Base-by-base conservation (phyloP, 2,329 filamentous ascomycete genomes). In the Talaromyces sp. region DNA sequence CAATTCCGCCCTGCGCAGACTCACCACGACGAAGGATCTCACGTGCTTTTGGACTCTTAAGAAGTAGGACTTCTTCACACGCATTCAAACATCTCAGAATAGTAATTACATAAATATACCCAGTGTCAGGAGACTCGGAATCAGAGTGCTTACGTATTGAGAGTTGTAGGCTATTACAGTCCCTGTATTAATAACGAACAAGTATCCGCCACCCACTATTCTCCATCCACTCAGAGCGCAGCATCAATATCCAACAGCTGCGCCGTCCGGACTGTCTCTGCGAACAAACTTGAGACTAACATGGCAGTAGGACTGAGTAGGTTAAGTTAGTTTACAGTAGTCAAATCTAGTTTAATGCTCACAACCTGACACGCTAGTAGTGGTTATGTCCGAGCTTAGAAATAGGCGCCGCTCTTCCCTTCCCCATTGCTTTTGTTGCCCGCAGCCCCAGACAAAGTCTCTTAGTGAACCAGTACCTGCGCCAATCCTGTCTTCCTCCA, bases 381-480 rank as follows among this genome's bases (percentile, higher is more conserved):
- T 56, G 31, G 19, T 38, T 36, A 22, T 36, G 53, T 56, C 53
- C 29, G 53, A 56, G 53, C 53, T 38, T 56, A 56, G 53, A 56
- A 53, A 53, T 53, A 53, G 49, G 17, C 45, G 45, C 45, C 19
- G 45, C 45, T 25, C 45, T 31, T 5, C 51, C 51, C 19, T 22
- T 56, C 31, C 29, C 31, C 29, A 38, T 36, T 56, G 53, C 29
- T 36, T 49, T 36, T 36, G 53, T 36, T 56, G 53, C 53, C 31
- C 53, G 53, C 53, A 22, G 53, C 53, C 53, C 53, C 53, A 56
- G 53, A 56, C 31, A 38, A 36, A 38, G 38, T 40, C 54, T 38
- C 19, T 40, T 58, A 58, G 54, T 58, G 58, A 59, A 43, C 51
- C 53, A 60, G 58, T 60, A 60, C 58, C 58, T 60, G 58, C 58